These are phyloP conservation scores for Calonectria crousiana DNA, from an alignment of 2,329 filamentous ascomycete species.

Conservation along the genomic window DNA sequence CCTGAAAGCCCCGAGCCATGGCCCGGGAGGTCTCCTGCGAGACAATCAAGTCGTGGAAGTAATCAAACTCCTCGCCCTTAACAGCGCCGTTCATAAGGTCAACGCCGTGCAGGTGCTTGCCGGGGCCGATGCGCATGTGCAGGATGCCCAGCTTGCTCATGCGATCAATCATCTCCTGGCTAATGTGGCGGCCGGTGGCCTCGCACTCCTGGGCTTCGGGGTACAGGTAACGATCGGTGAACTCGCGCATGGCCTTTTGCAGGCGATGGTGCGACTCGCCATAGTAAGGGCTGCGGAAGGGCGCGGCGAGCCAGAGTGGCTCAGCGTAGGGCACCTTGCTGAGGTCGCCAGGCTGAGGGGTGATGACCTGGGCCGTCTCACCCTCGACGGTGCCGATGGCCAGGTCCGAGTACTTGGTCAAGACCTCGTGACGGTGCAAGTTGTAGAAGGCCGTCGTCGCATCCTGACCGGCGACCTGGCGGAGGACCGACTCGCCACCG, in stretches of 20 bases:
- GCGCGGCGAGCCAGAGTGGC: slow-evolving; percentile 82
- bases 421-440: slow-evolving; percentile 90
- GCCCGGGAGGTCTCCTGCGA: slow-evolving; percentile 78
- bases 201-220: slow-evolving; percentile 84
- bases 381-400: slow-evolving; percentile 81
- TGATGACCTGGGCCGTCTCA: slow-evolving; percentile 81
- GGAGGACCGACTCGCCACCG: slow-evolving; percentile 82
- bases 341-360: slow-evolving; percentile 77
- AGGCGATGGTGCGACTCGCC: slow-evolving; percentile 78
- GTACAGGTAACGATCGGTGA: slow-evolving; percentile 77
- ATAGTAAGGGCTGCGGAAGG: slow-evolving; percentile 85
- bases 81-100: slow-evolving; percentile 76
- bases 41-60: slow-evolving; percentile 85
- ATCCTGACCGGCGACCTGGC: slow-evolving; percentile 84
- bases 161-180: slow-evolving; percentile 78
- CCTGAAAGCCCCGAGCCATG: slow-evolving; percentile 84
- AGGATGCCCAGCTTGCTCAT: slow-evolving; percentile 82
- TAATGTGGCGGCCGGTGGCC: slow-evolving; percentile 77
- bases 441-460: slow-evolving; percentile 91
- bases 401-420: slow-evolving; percentile 81
- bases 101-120: slow-evolving; percentile 82
- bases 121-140: slow-evolving; percentile 86
- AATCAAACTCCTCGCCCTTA: slow-evolving; percentile 85
- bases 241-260: slow-evolving; percentile 77
- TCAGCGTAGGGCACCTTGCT: slow-evolving; percentile 86